Conservation (phyloP, 2,329 filamentous ascomycete species). For the Fusarium humuli region DNA sequence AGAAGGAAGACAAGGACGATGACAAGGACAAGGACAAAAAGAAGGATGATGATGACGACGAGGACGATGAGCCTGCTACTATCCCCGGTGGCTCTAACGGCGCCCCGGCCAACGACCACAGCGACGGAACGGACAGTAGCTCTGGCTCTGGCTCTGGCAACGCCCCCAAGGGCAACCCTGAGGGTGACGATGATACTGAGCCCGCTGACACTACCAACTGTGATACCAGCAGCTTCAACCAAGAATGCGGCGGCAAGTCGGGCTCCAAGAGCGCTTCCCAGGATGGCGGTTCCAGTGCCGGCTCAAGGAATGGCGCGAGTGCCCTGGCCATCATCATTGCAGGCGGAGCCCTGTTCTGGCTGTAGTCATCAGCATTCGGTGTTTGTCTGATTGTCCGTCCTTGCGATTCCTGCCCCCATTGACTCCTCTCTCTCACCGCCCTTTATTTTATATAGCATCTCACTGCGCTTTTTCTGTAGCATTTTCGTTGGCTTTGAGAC, state of each 20-base stretch:
- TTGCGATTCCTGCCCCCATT: slow-evolving; percentile 10
- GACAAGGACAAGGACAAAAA: slow-evolving; percentile 31
- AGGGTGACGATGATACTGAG: slow-evolving; percentile 30
- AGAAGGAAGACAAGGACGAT: slow-evolving; percentile 31
- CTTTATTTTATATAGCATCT: slow-evolving; percentile 34
- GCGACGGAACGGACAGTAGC: slow-evolving; percentile 26
- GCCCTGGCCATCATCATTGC: slow-evolving; percentile 55
- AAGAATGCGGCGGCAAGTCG: slow-evolving; percentile 53
- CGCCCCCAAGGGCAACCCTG: slow-evolving; percentile 35
- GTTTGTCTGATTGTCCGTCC: not conserved
- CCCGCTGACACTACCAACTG: slow-evolving; percentile 50
- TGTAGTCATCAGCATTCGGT: slow-evolving; percentile 40
- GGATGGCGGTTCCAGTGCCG: slow-evolving; percentile 49
- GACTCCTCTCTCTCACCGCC: slow-evolving; percentile 16
- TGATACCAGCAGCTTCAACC: slow-evolving; percentile 54
- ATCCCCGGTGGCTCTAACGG: slow-evolving; percentile 41
- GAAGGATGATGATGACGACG: slow-evolving; percentile 27
- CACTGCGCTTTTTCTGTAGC: slow-evolving; percentile 26
- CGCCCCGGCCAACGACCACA: slow-evolving; percentile 39
- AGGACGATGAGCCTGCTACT: slow-evolving; percentile 34
- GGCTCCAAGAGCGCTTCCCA: slow-evolving; percentile 48
- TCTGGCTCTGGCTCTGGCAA: slow-evolving; percentile 27
- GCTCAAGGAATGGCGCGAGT: slow-evolving; percentile 51
- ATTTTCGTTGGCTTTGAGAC: slow-evolving; percentile 31
- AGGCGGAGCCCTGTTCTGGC: slow-evolving; percentile 51